Base-by-base conservation (phyloP, 176 grass and related monocot genomes). In the Puya raimondii region DNA sequence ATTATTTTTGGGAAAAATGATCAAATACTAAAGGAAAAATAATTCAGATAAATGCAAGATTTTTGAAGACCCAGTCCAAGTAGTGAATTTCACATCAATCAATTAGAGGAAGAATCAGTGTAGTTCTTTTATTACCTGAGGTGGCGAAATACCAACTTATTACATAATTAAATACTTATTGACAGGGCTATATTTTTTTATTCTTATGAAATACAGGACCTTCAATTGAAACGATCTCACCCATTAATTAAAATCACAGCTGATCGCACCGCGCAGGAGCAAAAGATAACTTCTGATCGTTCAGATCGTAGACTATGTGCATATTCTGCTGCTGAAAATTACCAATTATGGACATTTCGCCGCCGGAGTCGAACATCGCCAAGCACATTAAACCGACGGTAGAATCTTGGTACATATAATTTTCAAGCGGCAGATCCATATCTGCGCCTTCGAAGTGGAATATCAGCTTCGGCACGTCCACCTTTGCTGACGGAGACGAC, bases 311-410 rank as follows among this genome's bases (percentile, higher is more conserved):
- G 17, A 61, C 9, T 16, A 61, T 21, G 17, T n/a, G 16, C 56
- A 61, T 61, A 61, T 61, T 61, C 16, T 61, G 56, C 56, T 61
- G 56, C 56, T 61, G 56, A 61, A 61, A 61, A 20, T 61, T 61
- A 21, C 56, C 56, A 21, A 61, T 0, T 61, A 21, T 61, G 3
- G 14, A 61, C 0, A 0, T 9, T 18, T 22, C 7, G 21, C 1
- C 21, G 0, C 9, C 16, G 17, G 9, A 9, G 8, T 61, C 17
- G 17, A 20, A 8, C 17, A 61, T 61, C 6, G 4, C 17, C n/a
- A 61, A 61, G 56, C 56, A 61, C 56, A 61, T 61, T 20, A 61
- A 10, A 61, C 56, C 56, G 2, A 9, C 10, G 6, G 2, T 20
- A 18, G 16, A 16, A 56, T 14, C 12, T n/a, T 56, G 9, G 16